Evolutionary conservation across 805 yeast species (phyloP).

Genomic region (Millerozyma miso): DNA sequence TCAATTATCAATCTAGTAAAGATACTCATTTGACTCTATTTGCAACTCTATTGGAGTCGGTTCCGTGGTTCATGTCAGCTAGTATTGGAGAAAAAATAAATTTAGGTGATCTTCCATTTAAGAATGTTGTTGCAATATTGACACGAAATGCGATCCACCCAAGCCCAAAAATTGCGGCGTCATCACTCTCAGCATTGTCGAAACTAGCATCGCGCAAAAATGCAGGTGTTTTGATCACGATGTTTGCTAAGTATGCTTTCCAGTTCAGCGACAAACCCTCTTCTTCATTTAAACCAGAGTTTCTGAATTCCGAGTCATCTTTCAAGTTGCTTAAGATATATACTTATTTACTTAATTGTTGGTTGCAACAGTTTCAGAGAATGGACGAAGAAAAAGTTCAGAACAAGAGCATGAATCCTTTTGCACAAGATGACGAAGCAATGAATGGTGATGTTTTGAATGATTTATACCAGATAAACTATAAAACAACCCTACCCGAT

Average conservation of each 20-base stretch:
- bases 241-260: slow-evolving; percentile 77
- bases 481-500: slow-evolving; percentile 31
- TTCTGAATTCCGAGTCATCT: slow-evolving; percentile 59
- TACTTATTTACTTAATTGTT: slow-evolving; percentile 72
- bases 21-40: slow-evolving; percentile 55
- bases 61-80: slow-evolving; percentile 59
- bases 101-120: slow-evolving; percentile 47
- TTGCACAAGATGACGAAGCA: slow-evolving; percentile 31
- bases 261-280: slow-evolving; percentile 70
- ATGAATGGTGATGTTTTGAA: slow-evolving; percentile 37
- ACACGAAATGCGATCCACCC: slow-evolving; percentile 73
- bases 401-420: slow-evolving; percentile 19
- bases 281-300: slow-evolving; percentile 50
- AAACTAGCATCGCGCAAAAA: slow-evolving; percentile 63
- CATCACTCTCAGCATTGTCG: slow-evolving; percentile 61
- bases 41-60: slow-evolving; percentile 62
- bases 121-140: slow-evolving; percentile 67
- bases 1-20: slow-evolving; percentile 27
- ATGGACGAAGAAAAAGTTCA: slow-evolving; percentile 9
- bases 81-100: slow-evolving; percentile 27
- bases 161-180: slow-evolving; percentile 55
- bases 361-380: slow-evolving; percentile 67
- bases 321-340: slow-evolving; percentile 61
- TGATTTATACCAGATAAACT: slow-evolving; percentile 43
- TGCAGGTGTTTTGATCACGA: slow-evolving; percentile 65